Base-by-base conservation (phyloP, 176 grass and related monocot genomes). In the Rhynchospora pubera region DNA sequence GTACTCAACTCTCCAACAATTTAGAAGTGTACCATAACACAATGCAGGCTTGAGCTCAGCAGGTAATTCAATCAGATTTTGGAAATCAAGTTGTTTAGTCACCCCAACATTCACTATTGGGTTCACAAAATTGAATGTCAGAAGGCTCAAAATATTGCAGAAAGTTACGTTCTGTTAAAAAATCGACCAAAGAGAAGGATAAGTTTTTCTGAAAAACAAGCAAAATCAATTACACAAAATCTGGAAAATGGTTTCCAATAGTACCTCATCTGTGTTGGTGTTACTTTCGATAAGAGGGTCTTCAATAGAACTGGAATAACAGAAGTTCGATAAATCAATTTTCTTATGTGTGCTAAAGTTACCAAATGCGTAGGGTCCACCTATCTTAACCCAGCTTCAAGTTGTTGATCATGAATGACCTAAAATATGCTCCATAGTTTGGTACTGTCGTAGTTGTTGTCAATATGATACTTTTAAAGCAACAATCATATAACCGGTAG, bases 61-160 rank as follows among this genome's bases (percentile, higher is more conserved):
- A 7, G 94, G 92, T 71, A 97, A 89, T 82, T 88, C 63, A 88
- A 94, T 87, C 83, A 97, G 34, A 89, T 97, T 92, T 89, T 79
- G 62, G 80, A 92, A 91, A 58, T 89, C 85, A 79, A 97, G 92
- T 88, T 97, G 94, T 87, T 84, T 92, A 83, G 83, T 92, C 80
- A 88, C 85, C 79, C 94, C 94, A 84, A 89, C 83, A 58, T 88
- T 87, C 90, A 97, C 87, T 84, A 97, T 84, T 52, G 83, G 70
- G 85, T 94, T 92, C 39, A 97, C 83, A 65, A 92, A 89, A 80
- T 83, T 94, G 89, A 97, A 97, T 46, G 87, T 89, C 78, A 94
- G 73, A 66, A 91, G 66, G 30, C 90, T 67, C 88, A 86, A 94
- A 13, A 82, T 64, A 84, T 57, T 85, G 13, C 55, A 55, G 77